Evolutionary conservation across 495 filamentous ascomycete species (phyloP).

Genomic region (Clavariopsis aquatica): DNA sequence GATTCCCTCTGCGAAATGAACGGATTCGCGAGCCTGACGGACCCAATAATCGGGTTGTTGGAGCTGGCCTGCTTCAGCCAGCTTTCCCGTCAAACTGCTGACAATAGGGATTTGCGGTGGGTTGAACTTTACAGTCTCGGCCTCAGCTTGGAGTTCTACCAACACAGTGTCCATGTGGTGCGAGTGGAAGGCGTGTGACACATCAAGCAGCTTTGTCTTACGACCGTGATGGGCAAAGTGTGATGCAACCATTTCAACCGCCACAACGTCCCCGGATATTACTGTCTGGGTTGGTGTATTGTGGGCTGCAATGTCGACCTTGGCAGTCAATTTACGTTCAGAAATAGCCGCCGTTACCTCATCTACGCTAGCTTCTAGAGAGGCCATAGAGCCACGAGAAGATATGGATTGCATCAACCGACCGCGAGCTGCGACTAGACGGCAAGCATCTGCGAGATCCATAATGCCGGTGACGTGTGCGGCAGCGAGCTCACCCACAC

Average conservation of each 20-base stretch:
- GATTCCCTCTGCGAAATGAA: conserved; percentile 41
- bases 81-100: conserved; percentile 40
- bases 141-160: conserved; percentile 35
- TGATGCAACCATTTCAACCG: conserved; percentile 44
- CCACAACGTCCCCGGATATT: conserved; percentile 39
- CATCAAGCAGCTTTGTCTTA: conserved; percentile 44
- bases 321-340: conserved; percentile 24
- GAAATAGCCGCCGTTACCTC: conserved; percentile 8
- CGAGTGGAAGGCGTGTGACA: conserved; percentile 60
- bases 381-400: conserved; percentile 23
- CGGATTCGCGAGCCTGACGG: conserved; percentile 37
- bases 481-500: conserved; percentile 32
- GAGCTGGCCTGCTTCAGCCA: conserved; percentile 36
- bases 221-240: conserved; percentile 39
- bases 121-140: conserved; percentile 35
- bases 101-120: conserved; percentile 35
- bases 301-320: conserved; percentile 41
- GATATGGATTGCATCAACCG: conserved; percentile 14
- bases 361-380: not conserved
- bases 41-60: conserved; percentile 42
- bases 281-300: conserved; percentile 45
- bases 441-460: conserved; percentile 6
- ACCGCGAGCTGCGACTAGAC: not conserved
- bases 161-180: conserved; percentile 55
- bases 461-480: conserved; percentile 15